Base-by-base conservation (phyloP, 2,329 filamentous ascomycete genomes). In the Neonectria faginata region DNA sequence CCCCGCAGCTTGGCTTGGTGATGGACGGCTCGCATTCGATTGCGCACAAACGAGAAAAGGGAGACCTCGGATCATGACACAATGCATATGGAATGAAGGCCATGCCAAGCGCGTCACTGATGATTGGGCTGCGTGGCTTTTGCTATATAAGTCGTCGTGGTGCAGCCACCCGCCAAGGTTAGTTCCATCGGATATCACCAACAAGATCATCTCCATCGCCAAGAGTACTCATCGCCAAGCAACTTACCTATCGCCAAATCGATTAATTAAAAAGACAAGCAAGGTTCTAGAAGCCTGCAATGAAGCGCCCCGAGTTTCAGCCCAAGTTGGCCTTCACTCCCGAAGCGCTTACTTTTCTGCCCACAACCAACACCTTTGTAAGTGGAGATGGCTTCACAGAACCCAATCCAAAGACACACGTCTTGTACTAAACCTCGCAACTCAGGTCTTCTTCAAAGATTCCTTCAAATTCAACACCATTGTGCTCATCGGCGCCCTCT, bases 381-480 rank as follows among this genome's bases (percentile, higher is more conserved):
- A 61, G 74, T 67, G 16, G 22, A 14, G 8, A n/a, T 7, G 10
- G 16, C 33, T 22, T 52, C 25, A 8, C 29, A n/a, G 18, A n/a
- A 7, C 3, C 56, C 22, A 53, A 18, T 36, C 56, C 14, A n/a
- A 11, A 20, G 1, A 27, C 56, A 3, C 29, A 5, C 5, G 2
- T 7, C 22, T 33, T 11, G 2, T 5, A 11, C 18, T 66, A 22
- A 64, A 50, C 14, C 12, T 7, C 5, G 10, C 10, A 2, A 8
- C 8, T 25, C 25, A 67, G 60, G 25, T 29, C 20, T 45, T 70
- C 42, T 14, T 76, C 48, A 81, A 81, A 66, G 75, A 80, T 51
- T 58, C 72, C 9, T 73, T 83, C 58, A 75, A 73, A 2, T 68
- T 79, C 11, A 74, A 73, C 8, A 77, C 75, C 3, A 70, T 77